Base-by-base conservation (phyloP, 352 stramenopile genomes). In the Globisporangium echinulatum region DNA sequence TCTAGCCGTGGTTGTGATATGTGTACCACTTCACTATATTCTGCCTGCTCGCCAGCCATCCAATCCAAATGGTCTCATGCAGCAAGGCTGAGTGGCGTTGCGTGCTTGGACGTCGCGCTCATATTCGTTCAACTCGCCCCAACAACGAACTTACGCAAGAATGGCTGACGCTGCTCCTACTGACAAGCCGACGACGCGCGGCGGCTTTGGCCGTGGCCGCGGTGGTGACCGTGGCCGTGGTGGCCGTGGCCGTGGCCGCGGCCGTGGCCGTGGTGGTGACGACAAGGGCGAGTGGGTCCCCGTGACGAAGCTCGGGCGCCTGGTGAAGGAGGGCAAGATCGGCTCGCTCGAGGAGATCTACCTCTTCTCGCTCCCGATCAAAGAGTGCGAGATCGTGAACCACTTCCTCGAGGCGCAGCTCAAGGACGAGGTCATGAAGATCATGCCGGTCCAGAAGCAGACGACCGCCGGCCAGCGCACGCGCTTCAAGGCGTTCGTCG, bases 401-500 rank as follows among this genome's bases (percentile, higher is more conserved):
- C 90, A 98, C 79, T 99, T 99, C 82, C 77, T 99, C 17, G 96
- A 98, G 78, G 76, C 96, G 60, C 96, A 93, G 78, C 96, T 99
- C 60, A 98, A 99, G 77, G 97, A 99, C 77, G 97, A 99, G 74
- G 97, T 99, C 55, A 99, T 99, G 97, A 99, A 99, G 90, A 99
- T 99, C 87, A 99, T 99, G 95, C 97, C 97, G 61, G 97, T 99
- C 56, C 97, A 99, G 85, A 99, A 99, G 94, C 97, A 99, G 85
- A 99, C 95, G 54, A 98, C 96, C 49, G 97, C 97, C 63, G 97
- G 97, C 87, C 97, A 99, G 90, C 90, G 97, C 63, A 99, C 97
- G 68, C 91, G 97, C 63, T 99, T 99, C 93, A 99, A 99, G 88
- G 97, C 97, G 43, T 99, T 99, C 76, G 97, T 99, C 38, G 97